These are phyloP conservation scores for Cercospora sp. DNA, from an alignment of 2,329 filamentous ascomycete species.

Conservation along the genomic window DNA sequence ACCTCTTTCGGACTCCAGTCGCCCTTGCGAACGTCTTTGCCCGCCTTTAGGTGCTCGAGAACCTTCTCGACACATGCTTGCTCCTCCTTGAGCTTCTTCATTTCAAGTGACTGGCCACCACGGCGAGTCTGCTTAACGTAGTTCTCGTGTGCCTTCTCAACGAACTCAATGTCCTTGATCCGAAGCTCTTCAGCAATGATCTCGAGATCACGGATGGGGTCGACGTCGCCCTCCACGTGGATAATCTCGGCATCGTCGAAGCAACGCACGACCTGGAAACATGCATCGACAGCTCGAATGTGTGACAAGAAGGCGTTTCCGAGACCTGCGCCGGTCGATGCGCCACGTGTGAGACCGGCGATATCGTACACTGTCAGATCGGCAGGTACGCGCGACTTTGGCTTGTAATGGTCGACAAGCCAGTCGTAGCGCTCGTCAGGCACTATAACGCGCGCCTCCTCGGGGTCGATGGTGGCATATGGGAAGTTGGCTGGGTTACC, in stretches of 20 bases:
- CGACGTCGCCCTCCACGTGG: slow-evolving; percentile 97
- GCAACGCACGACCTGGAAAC: slow-evolving; percentile 46
- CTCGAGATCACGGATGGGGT: slow-evolving; percentile 88
- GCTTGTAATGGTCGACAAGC: slow-evolving; percentile 94
- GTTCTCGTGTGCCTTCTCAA: slow-evolving; percentile 89
- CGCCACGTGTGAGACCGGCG: slow-evolving; percentile 90
- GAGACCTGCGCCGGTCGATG: slow-evolving; percentile 94
- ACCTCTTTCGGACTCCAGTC: slow-evolving; percentile 94
- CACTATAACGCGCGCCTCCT: slow-evolving; percentile 96
- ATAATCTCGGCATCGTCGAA: slow-evolving; percentile 99
- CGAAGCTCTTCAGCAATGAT: slow-evolving; percentile 97
- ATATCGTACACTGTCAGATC: slow-evolving; percentile 99
- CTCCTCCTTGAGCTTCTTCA: slow-evolving; percentile 96
- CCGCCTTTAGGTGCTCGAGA: slow-evolving; percentile 75
- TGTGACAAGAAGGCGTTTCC: slow-evolving; percentile 98
- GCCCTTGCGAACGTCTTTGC: slow-evolving; percentile 91
- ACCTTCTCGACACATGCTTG: slow-evolving; percentile 92
- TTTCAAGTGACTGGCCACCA: slow-evolving; percentile 92
- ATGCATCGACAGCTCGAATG: slow-evolving; percentile 70
- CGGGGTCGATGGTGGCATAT: slow-evolving; percentile 97
- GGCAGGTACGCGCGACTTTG: slow-evolving; percentile 94
- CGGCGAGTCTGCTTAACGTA: slow-evolving; percentile 92
- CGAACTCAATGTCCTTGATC: slow-evolving; percentile 98
- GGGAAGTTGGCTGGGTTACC: slow-evolving; percentile 99
- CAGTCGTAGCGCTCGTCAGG: slow-evolving; percentile 96